These are phyloP conservation scores for Mycena albidolilacea DNA, from an alignment of 768 basidiomycete genomes.

Conservation along the genomic window DNA sequence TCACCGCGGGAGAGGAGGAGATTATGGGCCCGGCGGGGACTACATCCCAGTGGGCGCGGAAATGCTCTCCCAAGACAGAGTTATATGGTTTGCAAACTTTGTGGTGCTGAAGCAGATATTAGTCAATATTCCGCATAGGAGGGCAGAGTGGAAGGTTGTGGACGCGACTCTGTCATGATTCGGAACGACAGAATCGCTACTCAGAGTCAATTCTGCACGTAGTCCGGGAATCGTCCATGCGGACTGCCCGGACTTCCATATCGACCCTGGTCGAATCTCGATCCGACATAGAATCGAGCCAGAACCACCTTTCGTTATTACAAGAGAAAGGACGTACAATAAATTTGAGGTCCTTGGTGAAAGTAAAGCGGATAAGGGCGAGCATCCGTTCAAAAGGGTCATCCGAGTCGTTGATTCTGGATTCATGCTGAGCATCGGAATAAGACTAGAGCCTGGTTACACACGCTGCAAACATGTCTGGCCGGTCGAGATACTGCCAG, in stretches of 20 bases:
- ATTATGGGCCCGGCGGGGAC: slow-evolving; percentile 59
- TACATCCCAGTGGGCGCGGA: slow-evolving; percentile 90
- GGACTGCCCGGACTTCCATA: no score
- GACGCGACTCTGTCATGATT: no score
- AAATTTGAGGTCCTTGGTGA: slow-evolving; percentile 96
- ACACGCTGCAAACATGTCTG: slow-evolving; percentile 93
- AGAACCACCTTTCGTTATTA: no score
- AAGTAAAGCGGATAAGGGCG: slow-evolving; percentile 89
- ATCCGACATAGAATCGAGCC: no score
- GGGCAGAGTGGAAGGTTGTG: not conserved
- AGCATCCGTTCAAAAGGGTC: slow-evolving; percentile 97
- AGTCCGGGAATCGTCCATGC: no score
- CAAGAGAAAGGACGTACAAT: slow-evolving; percentile 65
- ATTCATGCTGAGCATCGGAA: slow-evolving; percentile 21
- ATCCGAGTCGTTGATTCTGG: slow-evolving; percentile 90
- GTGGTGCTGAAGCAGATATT: slow-evolving; percentile 70
- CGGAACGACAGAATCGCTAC: no score
- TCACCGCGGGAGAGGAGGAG: slow-evolving; percentile 35
- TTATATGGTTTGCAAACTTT: slow-evolving; percentile 96
- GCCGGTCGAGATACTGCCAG: slow-evolving; percentile 94
- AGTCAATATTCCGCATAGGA: not conserved
- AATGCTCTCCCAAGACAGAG: slow-evolving; percentile 90
- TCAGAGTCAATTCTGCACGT: no score
- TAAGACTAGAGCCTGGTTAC: slow-evolving; percentile 47
- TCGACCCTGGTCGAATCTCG: no score